Evolutionary conservation across 495 filamentous ascomycete species (phyloP), one percentile per base, ranked within the genome.

Genomic region (Xylaria grammica): DNA sequence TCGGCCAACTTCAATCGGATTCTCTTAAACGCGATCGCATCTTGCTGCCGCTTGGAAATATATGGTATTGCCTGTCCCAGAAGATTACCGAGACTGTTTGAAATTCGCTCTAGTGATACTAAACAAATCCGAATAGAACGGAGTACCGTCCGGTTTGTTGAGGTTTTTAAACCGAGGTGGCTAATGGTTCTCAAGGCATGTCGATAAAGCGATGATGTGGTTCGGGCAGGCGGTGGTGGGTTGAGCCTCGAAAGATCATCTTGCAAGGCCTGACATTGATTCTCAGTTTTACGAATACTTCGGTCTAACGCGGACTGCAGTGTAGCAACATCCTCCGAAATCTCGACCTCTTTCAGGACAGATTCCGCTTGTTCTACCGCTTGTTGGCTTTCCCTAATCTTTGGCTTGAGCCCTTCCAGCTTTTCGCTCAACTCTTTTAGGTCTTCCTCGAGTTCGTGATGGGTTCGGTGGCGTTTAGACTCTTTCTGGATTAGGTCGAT

Each of bases 291-390:
- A 6, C 46, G n/a, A 34, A 38, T 54, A 13, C 11, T 19, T 34
- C 34, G 49, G n/a, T 51, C 38, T n/a, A 36, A 45, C 11, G 3
- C 7, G 0, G 36, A 40, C n/a, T 24, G 17, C 6, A 17, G 17
- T 34, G 49, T 20, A 10, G 26, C 24, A 13, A 62, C 36, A 4
- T 53, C 38, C 8, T 62, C 48, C 48, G 17, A 19, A n/a, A 40
- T 42, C 9, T 62, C 49, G 19, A 34, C 26, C 9, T 62, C 26
- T 11, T 53, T 54, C 26, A 51, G 15, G 4, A n/a, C 13, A 46
- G 60, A 62, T 65, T 57, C 29, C 29, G 58, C 49, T 44, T 56
- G 10, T 58, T 49, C 19, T 34, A 59, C 30, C 63, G 42, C 24
- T 50, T 27, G 45, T 50, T 40, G 26, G 24, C 40, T 22, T 57